phyloP scores from a whole-genome alignment of 2,329 filamentous ascomycete genomes.

The Celoporthe dispersa region DNA sequence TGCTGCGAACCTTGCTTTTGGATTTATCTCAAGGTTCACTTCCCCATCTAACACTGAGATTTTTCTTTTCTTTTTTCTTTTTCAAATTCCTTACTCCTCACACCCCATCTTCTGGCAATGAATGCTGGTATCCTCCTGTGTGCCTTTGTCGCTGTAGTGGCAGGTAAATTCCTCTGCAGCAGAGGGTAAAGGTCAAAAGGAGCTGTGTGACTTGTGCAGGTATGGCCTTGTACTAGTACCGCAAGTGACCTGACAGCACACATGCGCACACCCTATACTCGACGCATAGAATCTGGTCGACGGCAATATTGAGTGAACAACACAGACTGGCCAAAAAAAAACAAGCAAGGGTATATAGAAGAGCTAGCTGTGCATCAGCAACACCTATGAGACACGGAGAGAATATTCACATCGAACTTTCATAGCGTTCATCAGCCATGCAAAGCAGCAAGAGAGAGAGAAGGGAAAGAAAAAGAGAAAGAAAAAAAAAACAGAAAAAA shows the following conservation, averaged over 20 bases:
- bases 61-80: too few relatives aligned
- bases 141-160: background rate
- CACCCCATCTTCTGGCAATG: too few relatives aligned
- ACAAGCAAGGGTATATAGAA: slow-evolving; percentile 5
- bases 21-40: too few relatives aligned
- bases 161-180: background rate
- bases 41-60: too few relatives aligned
- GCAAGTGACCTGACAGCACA: background rate
- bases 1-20: too few relatives aligned
- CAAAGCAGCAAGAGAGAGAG: background rate
- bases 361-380: background rate
- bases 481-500: background rate
- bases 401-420: background rate
- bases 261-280: background rate
- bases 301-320: background rate
- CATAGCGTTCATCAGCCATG: background rate
- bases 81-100: too few relatives aligned
- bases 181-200: background rate
- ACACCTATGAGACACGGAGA: background rate
- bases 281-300: background rate
- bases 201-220: background rate
- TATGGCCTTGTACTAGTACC: background rate
- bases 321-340: background rate
- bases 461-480: background rate
- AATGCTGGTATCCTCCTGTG: too few relatives aligned